These are phyloP conservation scores for Gonium pectorale DNA, from an alignment of 139 green algal species.

Conservation along the genomic window DNA sequence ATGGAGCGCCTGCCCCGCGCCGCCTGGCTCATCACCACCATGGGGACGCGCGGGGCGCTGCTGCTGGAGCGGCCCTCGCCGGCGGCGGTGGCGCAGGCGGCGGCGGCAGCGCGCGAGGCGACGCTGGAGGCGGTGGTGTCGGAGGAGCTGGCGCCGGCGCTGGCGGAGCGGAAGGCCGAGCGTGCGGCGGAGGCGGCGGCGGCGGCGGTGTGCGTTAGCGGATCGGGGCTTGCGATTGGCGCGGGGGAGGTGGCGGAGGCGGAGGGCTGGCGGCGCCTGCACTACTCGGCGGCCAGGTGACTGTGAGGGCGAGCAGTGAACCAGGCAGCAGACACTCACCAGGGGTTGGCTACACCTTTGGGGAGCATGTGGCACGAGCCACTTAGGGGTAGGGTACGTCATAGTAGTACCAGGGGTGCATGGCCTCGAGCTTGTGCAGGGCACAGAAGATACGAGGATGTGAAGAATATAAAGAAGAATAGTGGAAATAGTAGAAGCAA, in stretches of 20 bases:
- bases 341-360: too few relatives aligned
- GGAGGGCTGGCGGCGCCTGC: slow-evolving; percentile 2
- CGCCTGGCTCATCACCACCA: slow-evolving; percentile 76
- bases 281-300: slow-evolving; percentile 27
- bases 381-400: too few relatives aligned
- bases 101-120: background rate
- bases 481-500: too few relatives aligned
- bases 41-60: slow-evolving; percentile 77
- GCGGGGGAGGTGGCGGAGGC: slow-evolving; percentile 34
- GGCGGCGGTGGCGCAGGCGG: background rate
- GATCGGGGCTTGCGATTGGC: slow-evolving; percentile 29
- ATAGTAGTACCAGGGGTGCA: too few relatives aligned
- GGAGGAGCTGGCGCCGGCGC: background rate
- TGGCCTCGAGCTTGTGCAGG: too few relatives aligned
- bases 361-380: too few relatives aligned
- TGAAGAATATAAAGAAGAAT: too few relatives aligned
- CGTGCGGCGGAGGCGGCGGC: background rate
- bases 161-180: background rate
- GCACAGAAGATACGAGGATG: too few relatives aligned
- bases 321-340: too few relatives aligned
- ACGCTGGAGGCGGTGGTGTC: background rate
- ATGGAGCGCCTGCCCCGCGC: slow-evolving; percentile 73
- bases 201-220: slow-evolving; percentile 19
- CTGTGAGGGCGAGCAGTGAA: too few relatives aligned
- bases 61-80: slow-evolving; percentile 67